phyloP scores from a whole-genome alignment of 768 basidiomycete species.

The Trametes cubensis region DNA sequence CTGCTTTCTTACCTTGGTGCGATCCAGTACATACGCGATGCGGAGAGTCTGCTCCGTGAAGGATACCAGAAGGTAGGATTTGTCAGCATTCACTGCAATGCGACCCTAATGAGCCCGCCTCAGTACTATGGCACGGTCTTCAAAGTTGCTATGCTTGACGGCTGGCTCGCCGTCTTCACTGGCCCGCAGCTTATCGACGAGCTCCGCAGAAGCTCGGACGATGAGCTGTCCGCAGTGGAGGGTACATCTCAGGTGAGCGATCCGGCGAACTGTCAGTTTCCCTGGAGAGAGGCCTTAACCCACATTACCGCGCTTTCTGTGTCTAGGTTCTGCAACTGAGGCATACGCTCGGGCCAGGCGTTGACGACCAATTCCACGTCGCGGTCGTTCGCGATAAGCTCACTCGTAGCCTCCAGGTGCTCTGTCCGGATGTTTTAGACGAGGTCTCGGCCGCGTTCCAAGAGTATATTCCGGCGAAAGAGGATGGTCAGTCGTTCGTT shows the following conservation, averaged over 20 bases:
- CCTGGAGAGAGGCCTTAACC: background rate
- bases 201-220: conserved; percentile 49
- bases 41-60: conserved; percentile 34
- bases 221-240: conserved; percentile 46
- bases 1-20: conserved; percentile 33
- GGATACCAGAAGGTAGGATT: conserved; percentile 35
- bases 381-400: conserved; percentile 26
- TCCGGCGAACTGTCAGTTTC: background rate
- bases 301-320: background rate
- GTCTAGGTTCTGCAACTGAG: conserved; percentile 16
- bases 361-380: conserved; percentile 26
- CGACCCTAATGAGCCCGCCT: background rate
- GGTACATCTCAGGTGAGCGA: conserved; percentile 42
- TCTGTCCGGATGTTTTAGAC: conserved; percentile 24
- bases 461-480: conserved; percentile 18
- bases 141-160: conserved; percentile 46
- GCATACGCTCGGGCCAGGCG: conserved; percentile 19
- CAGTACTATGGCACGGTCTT: conserved; percentile 36
- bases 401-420: conserved; percentile 19
- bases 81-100: too few relatives aligned
- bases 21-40: conserved; percentile 30
- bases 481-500: conserved; percentile 15
- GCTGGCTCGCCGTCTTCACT: conserved; percentile 51
- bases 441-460: conserved; percentile 20
- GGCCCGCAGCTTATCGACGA: conserved; percentile 53